Conservation (phyloP, 306 rosid genomes). For the Sechiopsis laciniata region DNA sequence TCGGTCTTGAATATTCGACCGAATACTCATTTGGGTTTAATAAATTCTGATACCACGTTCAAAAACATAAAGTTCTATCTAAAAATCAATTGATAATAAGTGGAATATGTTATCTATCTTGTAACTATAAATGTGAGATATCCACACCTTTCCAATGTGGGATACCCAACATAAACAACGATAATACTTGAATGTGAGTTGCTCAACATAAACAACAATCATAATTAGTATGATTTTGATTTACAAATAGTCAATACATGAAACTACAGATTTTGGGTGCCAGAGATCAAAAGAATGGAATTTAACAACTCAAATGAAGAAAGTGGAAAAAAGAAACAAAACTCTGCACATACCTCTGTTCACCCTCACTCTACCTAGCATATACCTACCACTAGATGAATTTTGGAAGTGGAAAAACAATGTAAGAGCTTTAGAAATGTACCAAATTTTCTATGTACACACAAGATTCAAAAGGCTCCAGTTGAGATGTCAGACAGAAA, state of each 20-base stretch:
- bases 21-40: too few species aligned
- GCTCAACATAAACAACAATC: neutral
- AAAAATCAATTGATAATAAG: too few species aligned
- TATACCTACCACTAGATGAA: neutral
- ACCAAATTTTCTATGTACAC: slow-evolving; percentile 12
- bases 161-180: neutral
- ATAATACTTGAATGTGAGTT: too few species aligned
- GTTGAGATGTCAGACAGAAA: neutral
- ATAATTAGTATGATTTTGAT: neutral
- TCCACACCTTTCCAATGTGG: too few species aligned
- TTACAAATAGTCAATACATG: neutral
- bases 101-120: too few species aligned
- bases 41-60: too few species aligned
- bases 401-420: neutral
- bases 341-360: slow-evolving; percentile 9
- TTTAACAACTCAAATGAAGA: neutral
- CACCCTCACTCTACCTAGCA: neutral
- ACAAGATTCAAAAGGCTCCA: slow-evolving; percentile 15
- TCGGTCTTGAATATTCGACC: too few species aligned
- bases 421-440: neutral
- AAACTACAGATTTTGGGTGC: neutral
- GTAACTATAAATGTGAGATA: too few species aligned
- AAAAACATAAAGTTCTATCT: too few species aligned
- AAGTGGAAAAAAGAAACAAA: slow-evolving; percentile 6
- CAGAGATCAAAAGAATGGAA: neutral